These are phyloP conservation scores for Talaromyces atroroseus DNA, from an alignment of 2,329 filamentous ascomycete genomes.

Conservation along the genomic window DNA sequence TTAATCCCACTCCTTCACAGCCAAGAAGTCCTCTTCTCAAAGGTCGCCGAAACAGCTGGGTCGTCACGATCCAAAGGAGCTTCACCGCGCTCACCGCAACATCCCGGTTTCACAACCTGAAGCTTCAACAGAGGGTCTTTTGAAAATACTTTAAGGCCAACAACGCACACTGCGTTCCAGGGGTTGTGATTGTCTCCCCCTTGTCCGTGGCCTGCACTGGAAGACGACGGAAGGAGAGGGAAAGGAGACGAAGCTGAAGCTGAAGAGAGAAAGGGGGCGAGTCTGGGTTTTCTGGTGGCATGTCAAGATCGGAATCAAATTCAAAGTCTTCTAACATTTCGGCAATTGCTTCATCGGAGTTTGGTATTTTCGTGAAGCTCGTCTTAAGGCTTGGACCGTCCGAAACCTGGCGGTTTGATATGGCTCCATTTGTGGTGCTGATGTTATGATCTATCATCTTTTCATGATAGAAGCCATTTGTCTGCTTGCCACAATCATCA, in stretches of 20 bases:
- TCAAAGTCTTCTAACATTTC: constrained; percentile 37
- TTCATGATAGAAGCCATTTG: background rate
- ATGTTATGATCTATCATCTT: background rate
- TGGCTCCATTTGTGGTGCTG: background rate
- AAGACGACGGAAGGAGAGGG: constrained; percentile 8
- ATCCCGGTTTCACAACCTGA: constrained; percentile 47
- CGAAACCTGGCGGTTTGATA: constrained; percentile 11
- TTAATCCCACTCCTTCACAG: background rate
- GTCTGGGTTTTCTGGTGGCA: constrained; percentile 28
- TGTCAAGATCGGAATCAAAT: constrained; percentile 40
- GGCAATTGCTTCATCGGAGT: constrained; percentile 22
- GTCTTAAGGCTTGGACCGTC: constrained; percentile 22
- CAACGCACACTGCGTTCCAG: constrained; percentile 58
- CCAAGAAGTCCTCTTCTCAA: constrained; percentile 10
- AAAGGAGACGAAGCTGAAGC: background rate
- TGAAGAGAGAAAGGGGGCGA: background rate
- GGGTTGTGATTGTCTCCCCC: constrained; percentile 33
- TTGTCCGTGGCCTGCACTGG: constrained; percentile 16
- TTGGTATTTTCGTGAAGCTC: constrained; percentile 17
- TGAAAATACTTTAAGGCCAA: constrained; percentile 55
- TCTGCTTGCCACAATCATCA: background rate
- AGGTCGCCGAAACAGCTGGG: constrained; percentile 11
- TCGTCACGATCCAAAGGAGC: constrained; percentile 32
- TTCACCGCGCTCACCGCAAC: constrained; percentile 26
- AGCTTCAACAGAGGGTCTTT: constrained; percentile 48